These are phyloP conservation scores for Lentinula detonsa DNA, from an alignment of 768 basidiomycete species.

Conservation along the genomic window DNA sequence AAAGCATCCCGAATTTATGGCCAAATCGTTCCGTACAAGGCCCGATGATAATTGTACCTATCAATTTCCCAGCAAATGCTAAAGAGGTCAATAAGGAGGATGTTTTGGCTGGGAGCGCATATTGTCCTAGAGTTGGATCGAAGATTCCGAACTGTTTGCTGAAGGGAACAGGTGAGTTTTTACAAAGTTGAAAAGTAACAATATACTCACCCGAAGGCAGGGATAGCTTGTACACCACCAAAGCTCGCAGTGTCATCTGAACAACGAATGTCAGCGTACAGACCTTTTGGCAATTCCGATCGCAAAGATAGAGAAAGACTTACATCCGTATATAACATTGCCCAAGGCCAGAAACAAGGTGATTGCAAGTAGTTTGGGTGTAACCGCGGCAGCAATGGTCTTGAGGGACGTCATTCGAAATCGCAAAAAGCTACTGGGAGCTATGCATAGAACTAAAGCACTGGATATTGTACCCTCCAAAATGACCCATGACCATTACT, in stretches of 20 bases:
- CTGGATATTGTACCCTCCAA: not conserved
- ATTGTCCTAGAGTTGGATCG: constrained; percentile 1
- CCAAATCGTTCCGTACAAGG: constrained; percentile 5
- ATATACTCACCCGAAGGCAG: not conserved
- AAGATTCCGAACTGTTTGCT: constrained; percentile 6
- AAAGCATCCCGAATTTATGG: not conserved
- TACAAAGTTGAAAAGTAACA: not conserved
- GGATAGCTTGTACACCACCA: constrained; percentile 7
- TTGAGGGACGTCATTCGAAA: not conserved
- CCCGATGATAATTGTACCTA: constrained; percentile 3
- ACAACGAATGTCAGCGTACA: too few species aligned
- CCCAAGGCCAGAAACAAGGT: constrained; percentile 5
- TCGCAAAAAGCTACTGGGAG: not conserved
- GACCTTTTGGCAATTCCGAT: too few species aligned
- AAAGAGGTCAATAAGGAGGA: constrained; percentile 3
- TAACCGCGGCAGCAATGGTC: not conserved
- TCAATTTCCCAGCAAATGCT: constrained; percentile 5
- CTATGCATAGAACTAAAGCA: not conserved
- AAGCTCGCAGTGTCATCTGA: constrained; percentile 4
- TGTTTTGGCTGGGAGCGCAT: not conserved
- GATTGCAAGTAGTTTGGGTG: constrained; percentile 4
- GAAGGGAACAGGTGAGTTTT: not conserved
- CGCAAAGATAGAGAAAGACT: not conserved
- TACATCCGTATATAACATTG: constrained; percentile 6
- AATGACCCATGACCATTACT: not conserved